Evolutionary conservation across 805 yeast genomes (phyloP).

Genomic region (Pichia gijzeniarum): DNA sequence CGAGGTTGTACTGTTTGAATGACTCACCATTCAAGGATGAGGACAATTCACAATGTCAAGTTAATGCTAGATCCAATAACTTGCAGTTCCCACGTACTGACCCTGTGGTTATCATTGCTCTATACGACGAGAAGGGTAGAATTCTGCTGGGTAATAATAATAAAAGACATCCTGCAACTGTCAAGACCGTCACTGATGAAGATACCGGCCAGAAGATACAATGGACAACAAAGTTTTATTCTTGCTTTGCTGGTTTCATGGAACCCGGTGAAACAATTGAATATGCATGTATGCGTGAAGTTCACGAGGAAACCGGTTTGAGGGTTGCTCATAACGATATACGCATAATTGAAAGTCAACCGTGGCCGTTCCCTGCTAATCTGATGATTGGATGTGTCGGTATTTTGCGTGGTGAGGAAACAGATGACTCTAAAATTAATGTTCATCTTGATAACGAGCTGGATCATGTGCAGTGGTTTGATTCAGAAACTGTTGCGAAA

Average conservation of each 20-base stretch:
- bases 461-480: constrained; percentile 82
- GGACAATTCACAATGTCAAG: constrained; percentile 29
- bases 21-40: constrained; percentile 19
- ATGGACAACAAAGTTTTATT: constrained; percentile 45
- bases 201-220: constrained; percentile 43
- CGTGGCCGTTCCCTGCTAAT: constrained; percentile 97
- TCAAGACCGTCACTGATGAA: constrained; percentile 47
- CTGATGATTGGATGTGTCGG: constrained; percentile 92
- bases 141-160: constrained; percentile 67
- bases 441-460: constrained; percentile 83
- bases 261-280: constrained; percentile 94
- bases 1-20: constrained; percentile 47
- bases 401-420: constrained; percentile 62
- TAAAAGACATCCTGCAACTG: constrained; percentile 32
- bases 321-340: constrained; percentile 42
- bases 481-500: constrained; percentile 41
- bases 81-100: constrained; percentile 90
- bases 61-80: constrained; percentile 46
- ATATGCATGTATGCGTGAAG: constrained; percentile 79
- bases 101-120: constrained; percentile 78
- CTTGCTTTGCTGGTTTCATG: constrained; percentile 92
- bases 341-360: constrained; percentile 67
- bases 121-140: constrained; percentile 53
- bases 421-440: constrained; percentile 50
- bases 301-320: constrained; percentile 95